Conservation (phyloP, 805 yeast genomes). For the Candida insectorum region DNA sequence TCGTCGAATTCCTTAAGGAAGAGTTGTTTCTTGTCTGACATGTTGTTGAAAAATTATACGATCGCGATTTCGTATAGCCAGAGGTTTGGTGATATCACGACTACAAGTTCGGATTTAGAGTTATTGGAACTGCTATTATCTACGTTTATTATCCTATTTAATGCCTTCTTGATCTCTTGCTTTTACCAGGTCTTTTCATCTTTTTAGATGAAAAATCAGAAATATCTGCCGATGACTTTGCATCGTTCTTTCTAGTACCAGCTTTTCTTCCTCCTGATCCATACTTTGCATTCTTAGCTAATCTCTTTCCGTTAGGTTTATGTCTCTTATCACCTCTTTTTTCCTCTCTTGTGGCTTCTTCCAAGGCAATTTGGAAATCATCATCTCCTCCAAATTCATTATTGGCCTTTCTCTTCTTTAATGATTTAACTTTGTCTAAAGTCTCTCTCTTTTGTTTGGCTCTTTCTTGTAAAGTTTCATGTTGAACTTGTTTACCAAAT, state of each 20-base stretch:
- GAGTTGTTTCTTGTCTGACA: conserved; percentile 44
- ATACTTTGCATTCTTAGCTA: conserved; percentile 68
- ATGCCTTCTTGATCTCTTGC: conserved; percentile 26
- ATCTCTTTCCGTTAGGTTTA: conserved; percentile 61
- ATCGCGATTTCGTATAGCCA: conserved; percentile 1
- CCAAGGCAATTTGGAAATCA: conserved; percentile 83
- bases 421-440: conserved; percentile 82
- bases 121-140: not conserved
- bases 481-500: conserved; percentile 96
- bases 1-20: conserved; percentile 70
- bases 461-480: conserved; percentile 88
- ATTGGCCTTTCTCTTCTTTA: conserved; percentile 82
- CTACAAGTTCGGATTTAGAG: not conserved
- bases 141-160: too few relatives aligned
- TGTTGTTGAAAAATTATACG: too few relatives aligned
- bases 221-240: conserved; percentile 67
- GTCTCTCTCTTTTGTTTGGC: conserved; percentile 90
- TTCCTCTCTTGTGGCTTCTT: conserved; percentile 76
- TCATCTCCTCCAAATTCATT: conserved; percentile 70
- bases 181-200: conserved; percentile 51
- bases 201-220: conserved; percentile 52
- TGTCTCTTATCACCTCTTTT: conserved; percentile 40
- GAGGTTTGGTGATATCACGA: not conserved
- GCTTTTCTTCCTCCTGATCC: conserved; percentile 81
- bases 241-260: conserved; percentile 68